Evolutionary conservation across 1,139 yeast genomes (phyloP), one percentile per base, ranked within the genome.

Genomic region (Debaryomycetaceae sp.): DNA sequence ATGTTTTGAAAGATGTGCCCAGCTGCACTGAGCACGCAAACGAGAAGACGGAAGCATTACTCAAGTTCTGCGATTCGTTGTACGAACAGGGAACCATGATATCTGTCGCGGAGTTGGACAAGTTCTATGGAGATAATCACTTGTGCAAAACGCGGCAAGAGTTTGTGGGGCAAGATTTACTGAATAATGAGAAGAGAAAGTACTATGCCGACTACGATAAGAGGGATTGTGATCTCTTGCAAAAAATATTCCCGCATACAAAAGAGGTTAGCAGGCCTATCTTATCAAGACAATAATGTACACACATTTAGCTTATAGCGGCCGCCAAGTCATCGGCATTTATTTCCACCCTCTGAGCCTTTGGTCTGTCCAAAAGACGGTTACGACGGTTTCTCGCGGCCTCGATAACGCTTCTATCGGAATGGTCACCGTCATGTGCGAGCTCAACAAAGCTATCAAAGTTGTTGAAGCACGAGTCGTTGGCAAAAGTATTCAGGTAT

Each of bases 281-380:
- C n/a, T n/a, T n/a, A n/a, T n/a, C 20, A 18, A 18, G 10, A 18
- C 10, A 18, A 6, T 18, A 10, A 10, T 10, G 20, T 18, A 18
- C 20, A 6, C 6, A 18, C 10, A 10, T 40, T 14, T 38, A 44
- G 29, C 37, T 37, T n/a, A 49, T 42, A 14, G 62, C 62, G 23
- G 50, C 52, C 27, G 47, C 49, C 29, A 59, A 44, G 29, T 58
- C 65, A n/a, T 53, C 58, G 15, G 60, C 65, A 37, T 53, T 57
- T 28, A 58, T 58, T 30, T 58, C 62, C 18, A 58, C 41, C 30
- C 39, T 48, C 4, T 42, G 35, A 2, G 56, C 57, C 25, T 39
- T 39, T 37, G 37, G 44, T 20, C 37, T 44, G 11, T 37, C 33
- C 23, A 53, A 41, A 15, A 30, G 28, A 12, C 31, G 30, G 23